Evolutionary conservation across 495 filamentous ascomycete genomes (phyloP), one percentile per base, ranked within the genome.

Genomic region (Annulohypoxylon bovei): DNA sequence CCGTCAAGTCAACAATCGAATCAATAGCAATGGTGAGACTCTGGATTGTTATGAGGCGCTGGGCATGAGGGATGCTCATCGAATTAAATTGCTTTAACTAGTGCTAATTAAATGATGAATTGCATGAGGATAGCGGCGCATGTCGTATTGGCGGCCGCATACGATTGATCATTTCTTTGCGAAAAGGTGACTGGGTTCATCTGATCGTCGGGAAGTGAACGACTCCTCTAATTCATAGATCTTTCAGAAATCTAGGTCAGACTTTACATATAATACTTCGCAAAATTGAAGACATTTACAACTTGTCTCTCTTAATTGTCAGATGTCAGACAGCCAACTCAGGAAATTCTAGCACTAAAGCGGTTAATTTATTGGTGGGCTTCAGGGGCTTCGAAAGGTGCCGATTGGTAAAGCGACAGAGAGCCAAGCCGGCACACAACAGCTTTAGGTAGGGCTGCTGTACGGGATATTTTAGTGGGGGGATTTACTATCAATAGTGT

Each of bases 1-100:
- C 59, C 73, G 2, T 67, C 52, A 12, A 73, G 65, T 20, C 75
- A 77, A 22, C 72, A 76, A 27, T 67, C 61, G 18, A 71, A 74
- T 58, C 60, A 65, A 60, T 60, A 61, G n/a, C 11, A 55, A 65
- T 35, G 25, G 12, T 9, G 16, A 56, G 4, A 37, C 3, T 25
- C 27, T 27, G 40, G 4, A 32, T 8, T 32, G 30, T 32, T 32
- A 32, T n/a, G n/a, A n/a, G n/a, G n/a, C n/a, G n/a, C n/a, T n/a
- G n/a, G n/a, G n/a, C n/a, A n/a, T n/a, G n/a, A n/a, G n/a, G n/a
- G n/a, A n/a, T n/a, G n/a, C n/a, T n/a, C n/a, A n/a, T n/a, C n/a
- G n/a, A n/a, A n/a, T 40, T 40, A 7, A 3, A 8, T n/a, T 11
- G 37, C 37, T 35, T 35, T 35, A 8, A 35, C 14, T 18, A n/a